phyloP scores from a whole-genome alignment of 2,329 filamentous ascomycete genomes.

The Colletotrichum agaves region DNA sequence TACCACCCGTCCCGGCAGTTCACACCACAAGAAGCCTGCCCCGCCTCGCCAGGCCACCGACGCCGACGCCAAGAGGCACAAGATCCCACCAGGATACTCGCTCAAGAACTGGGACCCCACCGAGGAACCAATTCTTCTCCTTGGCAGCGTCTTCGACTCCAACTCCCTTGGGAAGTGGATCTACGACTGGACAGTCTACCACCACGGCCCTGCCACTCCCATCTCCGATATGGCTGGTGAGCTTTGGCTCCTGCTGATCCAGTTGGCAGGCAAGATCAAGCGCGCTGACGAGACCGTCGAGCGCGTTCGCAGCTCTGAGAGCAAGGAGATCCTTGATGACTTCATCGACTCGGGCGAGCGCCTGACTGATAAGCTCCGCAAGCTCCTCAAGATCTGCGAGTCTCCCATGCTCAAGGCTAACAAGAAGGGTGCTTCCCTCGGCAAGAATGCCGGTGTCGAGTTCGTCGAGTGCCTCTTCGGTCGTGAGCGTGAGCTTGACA shows the following conservation, averaged over 20 bases:
- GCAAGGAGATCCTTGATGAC: conserved; percentile 84
- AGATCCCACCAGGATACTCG: conserved; percentile 90
- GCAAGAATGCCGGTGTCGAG: conserved; percentile 91
- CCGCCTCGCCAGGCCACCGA: conserved; percentile 62
- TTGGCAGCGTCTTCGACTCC: conserved; percentile 96
- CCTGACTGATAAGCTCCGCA: conserved; percentile 85
- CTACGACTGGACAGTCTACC: conserved; percentile 98
- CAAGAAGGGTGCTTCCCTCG: conserved; percentile 81
- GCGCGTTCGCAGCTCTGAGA: conserved; percentile 77
- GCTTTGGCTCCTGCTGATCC: conserved; percentile 93
- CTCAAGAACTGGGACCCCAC: conserved; percentile 98
- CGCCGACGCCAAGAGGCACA: conserved; percentile 69
- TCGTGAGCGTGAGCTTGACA: conserved; percentile 86
- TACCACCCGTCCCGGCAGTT: conserved; percentile 60
- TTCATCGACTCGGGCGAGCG: conserved; percentile 91
- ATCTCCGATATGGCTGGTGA: conserved; percentile 94
- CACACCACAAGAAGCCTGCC: conserved; percentile 53
- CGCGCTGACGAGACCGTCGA: conserved; percentile 82
- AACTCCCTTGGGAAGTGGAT: conserved; percentile 99
- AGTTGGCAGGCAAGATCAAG: conserved; percentile 94
- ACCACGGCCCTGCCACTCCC: conserved; percentile 82
- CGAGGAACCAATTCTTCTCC: conserved; percentile 91
- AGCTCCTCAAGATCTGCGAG: conserved; percentile 90
- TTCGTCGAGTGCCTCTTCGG: conserved; percentile 98
- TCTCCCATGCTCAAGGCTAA: conserved; percentile 89